Evolutionary conservation across 2,329 filamentous ascomycete species (phyloP), one percentile per base, ranked within the genome.

Genomic region (Pseudocercospora macadamiae): DNA sequence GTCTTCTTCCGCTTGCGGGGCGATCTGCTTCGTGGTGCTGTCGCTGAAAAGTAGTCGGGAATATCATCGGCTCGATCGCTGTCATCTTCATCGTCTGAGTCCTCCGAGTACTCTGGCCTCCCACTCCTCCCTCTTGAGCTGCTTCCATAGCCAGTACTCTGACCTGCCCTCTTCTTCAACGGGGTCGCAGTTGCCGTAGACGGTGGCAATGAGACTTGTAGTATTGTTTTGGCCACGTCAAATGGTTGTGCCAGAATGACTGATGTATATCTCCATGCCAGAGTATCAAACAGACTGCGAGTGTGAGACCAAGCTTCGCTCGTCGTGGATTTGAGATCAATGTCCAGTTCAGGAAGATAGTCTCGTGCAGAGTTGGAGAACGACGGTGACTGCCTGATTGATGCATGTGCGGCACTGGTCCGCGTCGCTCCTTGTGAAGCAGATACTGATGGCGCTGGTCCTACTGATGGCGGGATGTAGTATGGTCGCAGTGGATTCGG

Each of bases 241-340:
- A 99, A 97, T 12, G 95, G 95, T 77, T 99, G 95, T 54, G 91
- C 89, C 73, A 96, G 87, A 70, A 97, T 76, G 21, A 96, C 88
- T 58, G 89, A 91, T 12, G 88, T 89, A 77, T 99, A 99, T 73
- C 95, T 93, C 87, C 93, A 96, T 74, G 96, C 73, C 64, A 95
- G 85, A 73, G 93, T 88, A 72, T 97, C 92, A 48, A 96, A 72
- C 61, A 96, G 78, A 63, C 89, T 87, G 72, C 89, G 90, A 42
- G 89, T 80, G 30, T 65, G 63, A 36, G 66, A 63, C 71, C 71
- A 73, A 61, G 70, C 71, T 58, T 73, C 71, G 51, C 68, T 64
- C 1, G 68, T 69, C 1, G 70, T 70, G 1, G 64, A 66, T 21
- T 67, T 67, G 64, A 89, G 89, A 66, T 90, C 88, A 9, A 91